Evolutionary conservation across 495 filamentous ascomycete species (phyloP).

Genomic region (Penicillium dipodomyicola): DNA sequence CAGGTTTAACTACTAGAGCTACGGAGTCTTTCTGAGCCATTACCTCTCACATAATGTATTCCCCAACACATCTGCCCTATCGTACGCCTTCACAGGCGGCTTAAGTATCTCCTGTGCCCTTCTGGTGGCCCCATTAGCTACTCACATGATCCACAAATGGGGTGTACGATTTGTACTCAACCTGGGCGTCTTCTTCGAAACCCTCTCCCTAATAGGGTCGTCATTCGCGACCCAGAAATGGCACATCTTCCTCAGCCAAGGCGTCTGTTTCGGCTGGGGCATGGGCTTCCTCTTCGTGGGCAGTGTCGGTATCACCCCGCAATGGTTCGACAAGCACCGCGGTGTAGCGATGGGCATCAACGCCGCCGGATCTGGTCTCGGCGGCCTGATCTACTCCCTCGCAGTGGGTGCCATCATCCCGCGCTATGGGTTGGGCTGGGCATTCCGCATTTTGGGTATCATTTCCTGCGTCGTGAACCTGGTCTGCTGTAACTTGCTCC

Average conservation of each 20-base stretch:
- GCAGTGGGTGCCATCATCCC: constrained; percentile 55
- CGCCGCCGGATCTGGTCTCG: constrained; percentile 70
- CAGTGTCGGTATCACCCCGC: constrained; percentile 66
- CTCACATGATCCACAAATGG: constrained; percentile 51
- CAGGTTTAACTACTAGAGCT: constrained; percentile 34
- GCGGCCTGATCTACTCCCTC: constrained; percentile 62
- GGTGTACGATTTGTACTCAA: constrained; percentile 58
- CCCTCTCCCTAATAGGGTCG: constrained; percentile 58
- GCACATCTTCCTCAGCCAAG: constrained; percentile 76
- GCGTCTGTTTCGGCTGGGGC: constrained; percentile 70
- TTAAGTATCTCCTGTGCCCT: constrained; percentile 64
- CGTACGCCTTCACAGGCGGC: constrained; percentile 73
- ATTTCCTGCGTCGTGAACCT: constrained; percentile 63
- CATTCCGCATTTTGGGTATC: constrained; percentile 71
- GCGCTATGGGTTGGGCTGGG: constrained; percentile 62
- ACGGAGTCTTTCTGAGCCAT: constrained; percentile 69
- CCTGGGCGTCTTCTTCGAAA: constrained; percentile 59
- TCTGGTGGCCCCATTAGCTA: constrained; percentile 63
- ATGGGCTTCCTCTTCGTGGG: constrained; percentile 76
- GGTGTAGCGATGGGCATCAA: constrained; percentile 73
- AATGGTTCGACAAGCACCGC: constrained; percentile 73
- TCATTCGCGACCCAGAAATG: constrained; percentile 68
- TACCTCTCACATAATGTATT: constrained; percentile 62
- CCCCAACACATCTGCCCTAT: constrained; percentile 54
- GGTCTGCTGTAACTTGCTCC: constrained; percentile 58